A percentile compares a stretch with the other conserved stretches of the same genome.
phyloP scores from a whole-genome alignment of 2,329 filamentous ascomycete species.

The Aschersonia sp. region DNA sequence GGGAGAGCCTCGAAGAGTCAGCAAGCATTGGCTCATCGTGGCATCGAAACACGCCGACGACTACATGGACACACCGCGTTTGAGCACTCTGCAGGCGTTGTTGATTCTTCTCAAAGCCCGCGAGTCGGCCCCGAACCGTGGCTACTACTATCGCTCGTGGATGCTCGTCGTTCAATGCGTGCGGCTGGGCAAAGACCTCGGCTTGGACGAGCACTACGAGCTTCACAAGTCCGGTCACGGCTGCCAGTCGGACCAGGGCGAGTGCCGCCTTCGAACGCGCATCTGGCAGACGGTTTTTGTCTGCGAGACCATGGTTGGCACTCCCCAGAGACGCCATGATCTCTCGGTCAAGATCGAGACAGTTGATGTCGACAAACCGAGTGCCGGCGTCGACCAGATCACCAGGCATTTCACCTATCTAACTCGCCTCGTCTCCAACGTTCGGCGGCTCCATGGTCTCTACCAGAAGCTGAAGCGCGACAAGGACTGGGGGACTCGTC shows the following conservation, averaged over 20 bases:
- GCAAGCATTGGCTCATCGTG: conserved; percentile 83
- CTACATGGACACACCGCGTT: conserved; percentile 80
- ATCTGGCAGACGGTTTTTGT: conserved; percentile 84
- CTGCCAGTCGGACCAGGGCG: conserved; percentile 55
- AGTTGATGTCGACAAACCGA: background rate
- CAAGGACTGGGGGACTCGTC: conserved; percentile 77
- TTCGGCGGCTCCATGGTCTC: conserved; percentile 60
- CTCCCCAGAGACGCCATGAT: conserved; percentile 58
- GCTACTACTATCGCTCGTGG: conserved; percentile 96
- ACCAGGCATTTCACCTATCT: conserved; percentile 37
- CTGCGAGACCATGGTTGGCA: conserved; percentile 85
- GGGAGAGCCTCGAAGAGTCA: conserved; percentile 69
- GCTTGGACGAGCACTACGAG: conserved; percentile 74
- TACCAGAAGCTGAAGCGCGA: conserved; percentile 62
- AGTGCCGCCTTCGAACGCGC: conserved; percentile 73
- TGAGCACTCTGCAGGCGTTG: conserved; percentile 85
- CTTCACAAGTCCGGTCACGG: conserved; percentile 57
- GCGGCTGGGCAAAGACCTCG: conserved; percentile 84
- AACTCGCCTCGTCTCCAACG: conserved; percentile 60
- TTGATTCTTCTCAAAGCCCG: conserved; percentile 80
- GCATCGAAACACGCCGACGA: conserved; percentile 64
- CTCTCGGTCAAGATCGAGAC: background rate
- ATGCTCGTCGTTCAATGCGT: conserved; percentile 87
- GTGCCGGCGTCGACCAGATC: background rate
- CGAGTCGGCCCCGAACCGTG: conserved; percentile 81